A percentile compares a stretch with the other conserved stretches of the same genome.
Conservation (phyloP, 805 yeast species). For the Yarrowia osloensis region DNA sequence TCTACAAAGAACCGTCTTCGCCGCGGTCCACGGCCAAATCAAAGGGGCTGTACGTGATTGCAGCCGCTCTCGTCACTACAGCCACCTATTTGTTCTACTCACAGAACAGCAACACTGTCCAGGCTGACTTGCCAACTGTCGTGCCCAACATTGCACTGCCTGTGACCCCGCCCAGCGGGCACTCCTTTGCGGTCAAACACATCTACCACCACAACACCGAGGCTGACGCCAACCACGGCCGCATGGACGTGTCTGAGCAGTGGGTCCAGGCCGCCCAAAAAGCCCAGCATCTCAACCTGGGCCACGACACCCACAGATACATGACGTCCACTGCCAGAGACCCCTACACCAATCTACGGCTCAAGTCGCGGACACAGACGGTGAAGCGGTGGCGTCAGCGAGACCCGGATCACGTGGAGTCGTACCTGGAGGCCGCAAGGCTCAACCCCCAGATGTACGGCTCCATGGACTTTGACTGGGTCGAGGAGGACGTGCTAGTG, state of each 20-base stretch:
- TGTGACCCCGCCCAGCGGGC: not conserved
- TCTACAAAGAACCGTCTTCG: not conserved
- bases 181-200: slow-evolving; percentile 49
- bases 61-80: slow-evolving; percentile 12
- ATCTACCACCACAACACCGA: slow-evolving; percentile 64
- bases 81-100: not conserved
- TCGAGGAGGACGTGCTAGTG: slow-evolving; percentile 51
- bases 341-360: slow-evolving; percentile 23
- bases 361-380: slow-evolving; percentile 20
- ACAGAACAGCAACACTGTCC: not conserved
- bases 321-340: slow-evolving; percentile 24
- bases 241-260: slow-evolving; percentile 47
- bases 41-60: not conserved
- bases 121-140: not conserved
- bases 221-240: slow-evolving; percentile 48
- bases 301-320: not conserved
- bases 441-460: slow-evolving; percentile 36
- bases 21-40: not conserved
- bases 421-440: slow-evolving; percentile 61
- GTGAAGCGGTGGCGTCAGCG: slow-evolving; percentile 49
- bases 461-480: slow-evolving; percentile 57
- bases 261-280: slow-evolving; percentile 26
- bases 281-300: slow-evolving; percentile 36
- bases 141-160: not conserved
- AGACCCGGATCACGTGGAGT: slow-evolving; percentile 64